phyloP scores from a whole-genome alignment of 108 stramenopile genomes.

The Skeletonema tropicum region DNA sequence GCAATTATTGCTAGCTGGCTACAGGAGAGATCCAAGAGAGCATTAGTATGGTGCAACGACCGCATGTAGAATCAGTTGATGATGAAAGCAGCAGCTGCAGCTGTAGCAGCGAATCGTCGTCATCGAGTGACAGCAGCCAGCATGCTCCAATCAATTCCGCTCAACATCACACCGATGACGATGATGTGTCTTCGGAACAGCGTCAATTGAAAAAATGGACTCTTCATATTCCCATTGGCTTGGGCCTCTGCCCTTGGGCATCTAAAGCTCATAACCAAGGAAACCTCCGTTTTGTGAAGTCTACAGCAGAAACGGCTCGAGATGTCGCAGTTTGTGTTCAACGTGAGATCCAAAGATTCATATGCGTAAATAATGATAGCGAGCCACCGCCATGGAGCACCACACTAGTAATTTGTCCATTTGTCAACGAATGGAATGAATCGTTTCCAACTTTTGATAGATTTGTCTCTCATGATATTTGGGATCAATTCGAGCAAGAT shows the following conservation, averaged over 20 bases:
- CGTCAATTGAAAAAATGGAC: constrained; percentile 10
- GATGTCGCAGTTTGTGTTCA: constrained; percentile 3
- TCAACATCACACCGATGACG: not conserved
- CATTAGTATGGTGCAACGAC: not conserved
- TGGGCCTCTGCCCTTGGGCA: constrained; percentile 25
- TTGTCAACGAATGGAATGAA: constrained; percentile 38
- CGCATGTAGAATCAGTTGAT: not conserved
- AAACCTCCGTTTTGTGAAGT: not conserved
- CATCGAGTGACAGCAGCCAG: not conserved
- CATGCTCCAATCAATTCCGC: not conserved
- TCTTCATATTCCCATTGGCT: constrained; percentile 9
- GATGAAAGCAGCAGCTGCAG: not conserved
- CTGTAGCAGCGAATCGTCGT: not conserved
- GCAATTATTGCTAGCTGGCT: too few relatives aligned
- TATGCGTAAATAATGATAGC: constrained; percentile 9
- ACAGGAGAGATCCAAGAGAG: too few relatives aligned
- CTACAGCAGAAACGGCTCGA: not conserved
- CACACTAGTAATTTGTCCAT: constrained; percentile 51
- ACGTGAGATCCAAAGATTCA: not conserved
- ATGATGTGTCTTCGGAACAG: not conserved
- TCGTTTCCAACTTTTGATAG: constrained; percentile 43
- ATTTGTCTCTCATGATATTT: constrained; percentile 23
- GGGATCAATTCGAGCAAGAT: not conserved
- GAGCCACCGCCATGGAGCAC: constrained; percentile 35
- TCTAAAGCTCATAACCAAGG: not conserved